Conservation (phyloP, 768 basidiomycete genomes). For the Candolleomyces efflorescens region DNA sequence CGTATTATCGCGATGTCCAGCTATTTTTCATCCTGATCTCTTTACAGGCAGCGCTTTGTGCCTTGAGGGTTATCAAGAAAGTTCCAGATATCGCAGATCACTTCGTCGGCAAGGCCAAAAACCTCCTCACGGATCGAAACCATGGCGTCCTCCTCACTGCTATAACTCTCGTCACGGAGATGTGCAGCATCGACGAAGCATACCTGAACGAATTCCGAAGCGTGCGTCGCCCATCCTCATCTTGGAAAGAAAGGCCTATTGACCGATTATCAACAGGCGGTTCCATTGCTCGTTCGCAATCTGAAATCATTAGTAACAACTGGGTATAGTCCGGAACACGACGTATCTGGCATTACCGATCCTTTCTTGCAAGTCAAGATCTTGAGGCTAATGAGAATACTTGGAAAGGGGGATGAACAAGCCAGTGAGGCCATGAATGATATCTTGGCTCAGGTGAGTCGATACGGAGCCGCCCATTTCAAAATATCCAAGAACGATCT, state of each 20-base stretch:
- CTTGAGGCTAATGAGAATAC: conserved; percentile 79
- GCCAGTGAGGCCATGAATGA: conserved; percentile 98
- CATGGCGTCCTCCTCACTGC: conserved; percentile 95
- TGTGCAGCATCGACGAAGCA: conserved; percentile 76
- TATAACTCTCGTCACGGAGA: conserved; percentile 91
- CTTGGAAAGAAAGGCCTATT: neutral
- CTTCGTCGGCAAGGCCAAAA: conserved; percentile 83
- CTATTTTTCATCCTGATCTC: conserved; percentile 7
- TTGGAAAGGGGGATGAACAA: conserved; percentile 79
- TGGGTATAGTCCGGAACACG: conserved; percentile 97
- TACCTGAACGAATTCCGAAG: conserved; percentile 86
- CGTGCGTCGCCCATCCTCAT: conserved; percentile 41
- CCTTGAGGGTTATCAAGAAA: conserved; percentile 88
- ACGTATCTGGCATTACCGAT: conserved; percentile 98
- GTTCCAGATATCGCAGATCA: conserved; percentile 96
- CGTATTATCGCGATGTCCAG: conserved; percentile 13
- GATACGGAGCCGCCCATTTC: no score
- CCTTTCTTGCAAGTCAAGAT: conserved; percentile 95
- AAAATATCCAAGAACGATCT: conserved; percentile 12
- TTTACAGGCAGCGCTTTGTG: conserved; percentile 87
- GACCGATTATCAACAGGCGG: conserved; percentile 51
- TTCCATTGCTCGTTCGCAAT: conserved; percentile 90
- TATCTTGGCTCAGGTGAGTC: conserved; percentile 81
- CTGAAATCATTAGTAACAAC: conserved; percentile 93
- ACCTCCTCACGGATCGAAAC: conserved; percentile 90